Base-by-base conservation (phyloP, 805 yeast genomes). In the Citeromyces nyonsensis region DNA sequence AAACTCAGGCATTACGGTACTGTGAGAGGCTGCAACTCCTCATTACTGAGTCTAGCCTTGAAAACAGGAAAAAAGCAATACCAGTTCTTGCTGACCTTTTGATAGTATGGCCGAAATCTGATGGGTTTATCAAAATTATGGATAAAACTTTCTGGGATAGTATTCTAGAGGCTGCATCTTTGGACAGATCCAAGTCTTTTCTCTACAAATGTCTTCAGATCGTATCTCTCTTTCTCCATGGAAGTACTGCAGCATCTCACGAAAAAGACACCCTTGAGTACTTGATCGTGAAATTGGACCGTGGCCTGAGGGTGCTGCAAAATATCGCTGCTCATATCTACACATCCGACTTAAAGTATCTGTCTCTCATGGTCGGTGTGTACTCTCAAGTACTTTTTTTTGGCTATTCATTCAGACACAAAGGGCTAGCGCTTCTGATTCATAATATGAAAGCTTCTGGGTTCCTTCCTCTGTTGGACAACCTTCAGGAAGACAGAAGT, bases 381-480 rank as follows among this genome's bases (percentile, higher is more conserved):
- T 18, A 18, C 22, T 18, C 22, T 18, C 5, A 18, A 18, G 22
- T 18, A 5, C 22, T 18, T 7, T 18, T 18, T 7, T 18, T 18
- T 18, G 22, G 22, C 5, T 7, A 18, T 18, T 5, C 22, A 5
- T 18, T 5, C 22, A 18, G 7, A 18, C 6, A 18, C 7, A 18
- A 18, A 18, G 22, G 7, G 22, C 7, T 18, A 7, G 22, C 22
- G 22, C 22, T 18, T 18, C 22, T 18, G 5, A 18, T 18, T 18
- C 22, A 18, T 7, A 18, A 18, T 18, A 18, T 18, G 37, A 63
- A 63, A 40, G 62, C 57, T 38, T 61, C 59, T 7, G 61, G 61
- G 12, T 64, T 67, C 39, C 61, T 65, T 39, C 49, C 61, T 20
- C 56, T 63, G 18, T 43, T 66, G 20, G 63, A 59, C 6, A 57